Conservation (phyloP, 805 yeast species). For the Cephaloascus fragrans region DNA sequence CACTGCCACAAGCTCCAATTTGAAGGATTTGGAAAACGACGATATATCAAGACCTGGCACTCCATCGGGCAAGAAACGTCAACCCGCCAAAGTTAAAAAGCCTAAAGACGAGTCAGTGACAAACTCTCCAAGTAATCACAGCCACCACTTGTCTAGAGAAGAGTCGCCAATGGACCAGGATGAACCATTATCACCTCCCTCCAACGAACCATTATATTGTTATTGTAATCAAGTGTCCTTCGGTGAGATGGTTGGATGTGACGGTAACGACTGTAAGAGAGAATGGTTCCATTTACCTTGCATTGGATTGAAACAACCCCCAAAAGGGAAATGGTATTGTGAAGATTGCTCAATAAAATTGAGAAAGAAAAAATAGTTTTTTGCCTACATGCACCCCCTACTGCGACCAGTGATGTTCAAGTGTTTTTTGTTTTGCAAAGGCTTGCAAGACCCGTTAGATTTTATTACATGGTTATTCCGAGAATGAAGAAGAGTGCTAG, state of each 20-base stretch:
- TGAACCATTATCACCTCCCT: constrained; percentile 1
- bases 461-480: too few relatives aligned
- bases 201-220: constrained; percentile 76
- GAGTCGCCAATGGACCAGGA: background rate
- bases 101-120: background rate
- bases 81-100: background rate
- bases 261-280: constrained; percentile 81
- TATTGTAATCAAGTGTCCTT: constrained; percentile 95
- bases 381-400: too few relatives aligned
- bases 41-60: constrained; percentile 1
- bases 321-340: constrained; percentile 80
- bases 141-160: background rate
- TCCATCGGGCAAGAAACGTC: constrained; percentile 1
- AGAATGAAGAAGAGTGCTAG: too few relatives aligned
- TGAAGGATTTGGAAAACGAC: background rate
- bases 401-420: too few relatives aligned
- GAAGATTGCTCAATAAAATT: constrained; percentile 41
- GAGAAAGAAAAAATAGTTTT: constrained; percentile 30
- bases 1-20: constrained; percentile 6
- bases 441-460: too few relatives aligned
- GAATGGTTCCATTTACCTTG: constrained; percentile 98
- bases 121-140: background rate
- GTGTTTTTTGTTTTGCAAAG: too few relatives aligned
- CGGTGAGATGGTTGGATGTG: constrained; percentile 99
- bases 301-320: constrained; percentile 77